Evolutionary conservation across 345 rosid species (phyloP).

Genomic region (Heritiera fomes): DNA sequence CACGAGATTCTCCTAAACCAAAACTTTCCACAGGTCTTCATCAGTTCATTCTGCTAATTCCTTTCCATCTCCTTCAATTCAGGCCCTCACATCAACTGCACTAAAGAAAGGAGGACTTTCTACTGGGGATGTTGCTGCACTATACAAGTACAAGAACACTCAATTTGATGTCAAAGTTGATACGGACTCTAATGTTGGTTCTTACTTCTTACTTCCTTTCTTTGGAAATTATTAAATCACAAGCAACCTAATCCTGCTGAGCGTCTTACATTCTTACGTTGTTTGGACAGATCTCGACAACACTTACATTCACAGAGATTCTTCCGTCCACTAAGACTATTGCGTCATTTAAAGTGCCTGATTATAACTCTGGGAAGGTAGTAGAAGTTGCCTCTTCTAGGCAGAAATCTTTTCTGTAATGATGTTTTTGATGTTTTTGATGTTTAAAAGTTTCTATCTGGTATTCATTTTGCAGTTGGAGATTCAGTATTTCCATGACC

Average conservation of each 20-base stretch:
- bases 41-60: background rate
- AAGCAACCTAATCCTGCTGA: background rate
- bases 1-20: background rate
- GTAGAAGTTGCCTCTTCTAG: constrained; percentile 5
- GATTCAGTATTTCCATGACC: constrained; percentile 82
- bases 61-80: constrained; percentile 19
- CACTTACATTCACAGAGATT: constrained; percentile 62
- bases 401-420: constrained; percentile 1
- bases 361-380: constrained; percentile 83
- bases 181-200: constrained; percentile 77
- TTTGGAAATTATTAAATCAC: background rate
- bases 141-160: constrained; percentile 74
- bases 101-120: constrained; percentile 77
- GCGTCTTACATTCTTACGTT: constrained; percentile 17
- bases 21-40: background rate
- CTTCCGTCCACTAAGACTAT: constrained; percentile 85
- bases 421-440: background rate
- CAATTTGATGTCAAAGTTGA: constrained; percentile 76
- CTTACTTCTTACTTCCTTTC: background rate
- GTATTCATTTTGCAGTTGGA: constrained; percentile 54
- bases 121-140: constrained; percentile 72
- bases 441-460: constrained; percentile 15
- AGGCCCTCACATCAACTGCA: constrained; percentile 85
- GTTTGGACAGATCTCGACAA: constrained; percentile 61
- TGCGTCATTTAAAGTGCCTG: constrained; percentile 78